These are phyloP conservation scores for Hymenoscyphus scutula DNA, from an alignment of 2,329 filamentous ascomycete genomes.

Conservation along the genomic window DNA sequence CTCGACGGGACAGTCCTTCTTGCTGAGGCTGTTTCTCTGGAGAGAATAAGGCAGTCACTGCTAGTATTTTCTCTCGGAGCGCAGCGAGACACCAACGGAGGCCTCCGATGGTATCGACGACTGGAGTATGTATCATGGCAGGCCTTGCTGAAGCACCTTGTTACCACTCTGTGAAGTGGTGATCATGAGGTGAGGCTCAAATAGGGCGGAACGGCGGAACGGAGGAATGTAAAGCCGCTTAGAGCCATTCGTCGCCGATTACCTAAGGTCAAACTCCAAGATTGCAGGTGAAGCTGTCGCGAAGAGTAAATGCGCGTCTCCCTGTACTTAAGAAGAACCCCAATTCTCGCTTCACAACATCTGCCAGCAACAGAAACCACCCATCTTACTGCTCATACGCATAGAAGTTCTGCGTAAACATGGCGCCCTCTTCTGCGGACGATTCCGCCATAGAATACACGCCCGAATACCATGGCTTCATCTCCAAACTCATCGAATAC, in stretches of 20 bases:
- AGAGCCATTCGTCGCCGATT: too few relatives aligned
- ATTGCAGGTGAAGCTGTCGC: neutral
- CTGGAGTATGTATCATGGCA: too few relatives aligned
- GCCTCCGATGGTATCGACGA: neutral
- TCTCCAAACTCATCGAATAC: slow-evolving; percentile 68
- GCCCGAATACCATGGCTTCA: slow-evolving; percentile 75
- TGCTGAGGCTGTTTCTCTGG: neutral
- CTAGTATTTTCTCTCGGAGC: neutral
- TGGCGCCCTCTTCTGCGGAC: slow-evolving; percentile 28
- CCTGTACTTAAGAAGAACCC: neutral
- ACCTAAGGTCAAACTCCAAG: too few relatives aligned
- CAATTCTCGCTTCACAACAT: neutral
- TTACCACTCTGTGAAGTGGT: too few relatives aligned
- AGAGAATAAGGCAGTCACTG: neutral
- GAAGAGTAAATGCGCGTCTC: slow-evolving; percentile 1
- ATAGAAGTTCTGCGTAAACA: slow-evolving; percentile 14
- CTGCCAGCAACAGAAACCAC: neutral
- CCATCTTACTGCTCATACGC: neutral
- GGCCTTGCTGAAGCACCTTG: too few relatives aligned
- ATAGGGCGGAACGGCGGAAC: too few relatives aligned
- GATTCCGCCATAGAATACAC: slow-evolving; percentile 42
- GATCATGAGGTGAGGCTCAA: neutral
- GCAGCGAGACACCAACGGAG: neutral
- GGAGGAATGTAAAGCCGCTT: neutral
- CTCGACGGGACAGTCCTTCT: neutral